Base-by-base conservation (phyloP, 176 grass and related monocot genomes). In the Miscanthus lutarioriparius region DNA sequence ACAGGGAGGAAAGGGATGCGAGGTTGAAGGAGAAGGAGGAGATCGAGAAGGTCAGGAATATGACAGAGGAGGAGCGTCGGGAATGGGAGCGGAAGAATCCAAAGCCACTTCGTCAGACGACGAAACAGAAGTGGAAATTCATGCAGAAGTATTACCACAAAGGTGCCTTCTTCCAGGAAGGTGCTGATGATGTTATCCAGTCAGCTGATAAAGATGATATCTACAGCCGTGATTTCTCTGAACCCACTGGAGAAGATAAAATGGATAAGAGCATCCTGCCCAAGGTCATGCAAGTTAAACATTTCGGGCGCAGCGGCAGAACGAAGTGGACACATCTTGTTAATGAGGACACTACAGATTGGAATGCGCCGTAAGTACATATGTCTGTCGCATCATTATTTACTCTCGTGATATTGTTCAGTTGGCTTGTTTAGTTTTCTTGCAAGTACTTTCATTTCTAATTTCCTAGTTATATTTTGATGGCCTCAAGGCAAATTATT, bases 281-380 rank as follows among this genome's bases (percentile, higher is more conserved):
- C 39, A 98, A 98, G 91, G 92, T 98, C 77, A 98, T 98, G 95
- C 95, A 98, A 88, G 95, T 98, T 75, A 98, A 98, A 80, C 92
- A 98, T 65, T 98, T 98, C 38, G 95, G 95, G 48, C 87, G 95
- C 48, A 98, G 95, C 74, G 95, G 95, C 39, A 98, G 95, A 64
- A 98, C 95, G 1, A 98, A 98, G 61, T 98, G 95, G 95, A 98
- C 95, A 43, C 95, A 98, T 93, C 92, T 98, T 83, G 86, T 98
- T 83, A 98, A 93, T 19, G 95, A 98, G 83, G 95, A 98, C 78
- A 98, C 95, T 8, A 98, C 92, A 14, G 92, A 98, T 88, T 98
- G 95, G 95, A 95, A 86, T 90, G 86, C 90, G 76, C 95, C 95
- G 95, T 97, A 93, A 69, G 95, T 93, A 73, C 76, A 37, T n/a